These are phyloP conservation scores for Periconia digitata DNA, from an alignment of 2,329 filamentous ascomycete species.

Conservation along the genomic window DNA sequence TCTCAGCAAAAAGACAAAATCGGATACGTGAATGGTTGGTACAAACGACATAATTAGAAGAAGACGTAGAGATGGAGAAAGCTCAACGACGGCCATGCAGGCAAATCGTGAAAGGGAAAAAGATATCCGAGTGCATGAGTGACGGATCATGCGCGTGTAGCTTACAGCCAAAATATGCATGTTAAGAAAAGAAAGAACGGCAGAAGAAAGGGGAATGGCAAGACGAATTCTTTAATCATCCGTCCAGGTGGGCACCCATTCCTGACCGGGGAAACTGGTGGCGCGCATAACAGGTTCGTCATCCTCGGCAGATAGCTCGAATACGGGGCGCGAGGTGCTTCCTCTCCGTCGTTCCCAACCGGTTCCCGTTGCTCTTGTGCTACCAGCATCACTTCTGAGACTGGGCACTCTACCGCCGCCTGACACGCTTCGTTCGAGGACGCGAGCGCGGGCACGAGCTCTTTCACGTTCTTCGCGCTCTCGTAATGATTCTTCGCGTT, in stretches of 20 bases:
- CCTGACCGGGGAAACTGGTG: slow-evolving; percentile 69
- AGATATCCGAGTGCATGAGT: no score
- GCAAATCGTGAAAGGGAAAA: no score
- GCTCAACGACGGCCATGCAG: no score
- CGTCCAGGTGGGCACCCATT: slow-evolving; percentile 61
- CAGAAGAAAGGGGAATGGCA: neutral
- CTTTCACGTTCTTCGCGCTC: slow-evolving; percentile 30
- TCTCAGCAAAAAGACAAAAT: no score
- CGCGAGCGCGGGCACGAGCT: slow-evolving; percentile 34
- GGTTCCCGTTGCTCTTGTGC: slow-evolving; percentile 23
- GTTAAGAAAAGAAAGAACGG: no score
- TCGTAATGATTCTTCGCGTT: slow-evolving; percentile 26
- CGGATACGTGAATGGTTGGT: no score
- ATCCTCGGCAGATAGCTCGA: slow-evolving; percentile 43
- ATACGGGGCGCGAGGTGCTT: slow-evolving; percentile 25
- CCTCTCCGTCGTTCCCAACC: slow-evolving; percentile 32
- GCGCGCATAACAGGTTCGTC: slow-evolving; percentile 63
- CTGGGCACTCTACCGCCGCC: slow-evolving; percentile 35
- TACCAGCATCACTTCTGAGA: slow-evolving; percentile 32
- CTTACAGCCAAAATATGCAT: no score
- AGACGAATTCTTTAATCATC: slow-evolving; percentile 33
- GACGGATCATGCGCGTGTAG: no score
- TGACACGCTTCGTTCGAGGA: slow-evolving; percentile 38
- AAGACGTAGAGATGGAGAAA: no score
- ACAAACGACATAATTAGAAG: no score